Evolutionary conservation across 257 asterid species (phyloP), one percentile per base, ranked within the genome.

Genomic region (Solanum acaule): DNA sequence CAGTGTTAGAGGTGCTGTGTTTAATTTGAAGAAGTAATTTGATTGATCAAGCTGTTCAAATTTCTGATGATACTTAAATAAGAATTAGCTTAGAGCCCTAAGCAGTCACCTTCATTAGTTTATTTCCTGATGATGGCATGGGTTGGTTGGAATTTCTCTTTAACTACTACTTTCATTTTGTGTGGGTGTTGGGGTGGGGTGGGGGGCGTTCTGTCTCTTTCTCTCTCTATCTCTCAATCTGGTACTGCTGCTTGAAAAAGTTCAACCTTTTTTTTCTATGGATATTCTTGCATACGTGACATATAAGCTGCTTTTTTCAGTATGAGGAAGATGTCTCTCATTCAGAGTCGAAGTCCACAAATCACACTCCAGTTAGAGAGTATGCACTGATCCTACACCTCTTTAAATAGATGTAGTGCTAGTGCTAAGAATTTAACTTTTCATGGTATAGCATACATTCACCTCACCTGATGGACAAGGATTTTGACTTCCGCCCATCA

Each of bases 341-440:
- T 76, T 88, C 92, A 46, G 94, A 86, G 90, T 86, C 90, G 77
- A 23, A 83, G 87, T 89, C 93, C 38, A 76, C 90, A 27, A 88
- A 86, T 52, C 15, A 85, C 87, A 96, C 98, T 82, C 98, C 98
- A 44, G 94, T 91, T 56, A 91, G 92, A 91, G 97, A 95, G 98
- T 97, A 94, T 40, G 98, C 44, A 49, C 86, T 49, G 29, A 82
- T 31, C 65, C 70, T 29, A 49, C 27, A 31, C 86, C 29, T 82
- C 44, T 82, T 25, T 49, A 29, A 29, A 31, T 82, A n/a, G 84
- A 40, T 29, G 20, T 49, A 82, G 12, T 82, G 67, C 86, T 49
- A 18, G 70, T 82, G 70, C 71, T 68, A 72, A 59, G 79, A 65
- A 42, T 65, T 18, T 73, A 31, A 35, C 14, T 9, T 23, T 49